phyloP scores from a whole-genome alignment of 2,329 filamentous ascomycete species.

The Lachnellula occidentalis region DNA sequence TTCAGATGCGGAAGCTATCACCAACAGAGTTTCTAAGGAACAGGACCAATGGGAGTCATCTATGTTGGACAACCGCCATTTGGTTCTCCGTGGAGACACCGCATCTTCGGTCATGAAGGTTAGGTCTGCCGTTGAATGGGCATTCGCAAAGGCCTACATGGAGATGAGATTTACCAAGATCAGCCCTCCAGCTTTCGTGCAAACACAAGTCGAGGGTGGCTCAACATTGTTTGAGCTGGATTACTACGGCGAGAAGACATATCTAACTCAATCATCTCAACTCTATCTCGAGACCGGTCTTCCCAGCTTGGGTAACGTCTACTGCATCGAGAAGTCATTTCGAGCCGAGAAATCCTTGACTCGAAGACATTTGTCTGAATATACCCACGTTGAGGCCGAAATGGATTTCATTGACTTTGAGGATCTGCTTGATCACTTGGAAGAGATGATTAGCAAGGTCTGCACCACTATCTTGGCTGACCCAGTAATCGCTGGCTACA shows the following conservation, averaged over 20 bases:
- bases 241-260: constrained; percentile 78
- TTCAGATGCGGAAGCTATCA: constrained; percentile 69
- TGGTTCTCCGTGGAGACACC: constrained; percentile 64
- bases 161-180: constrained; percentile 62
- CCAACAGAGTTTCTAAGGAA: constrained; percentile 64
- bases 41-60: constrained; percentile 49
- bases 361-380: constrained; percentile 89
- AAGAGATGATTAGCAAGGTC: constrained; percentile 59
- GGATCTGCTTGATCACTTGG: constrained; percentile 81
- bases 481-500: constrained; percentile 62
- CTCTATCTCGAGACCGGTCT: constrained; percentile 95
- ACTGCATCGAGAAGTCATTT: constrained; percentile 98
- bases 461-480: constrained; percentile 71
- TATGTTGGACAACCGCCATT: constrained; percentile 60
- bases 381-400: constrained; percentile 94
- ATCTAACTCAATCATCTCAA: constrained; percentile 94
- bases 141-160: constrained; percentile 62
- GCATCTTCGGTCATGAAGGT: constrained; percentile 67
- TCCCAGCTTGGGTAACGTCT: constrained; percentile 86
- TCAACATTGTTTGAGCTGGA: constrained; percentile 57
- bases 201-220: constrained; percentile 73
- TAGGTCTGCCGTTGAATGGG: constrained; percentile 60
- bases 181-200: constrained; percentile 68
- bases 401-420: constrained; percentile 93
- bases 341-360: constrained; percentile 95